Base-by-base conservation (phyloP, 768 basidiomycete genomes). In the Cystobasidium ongulense region DNA sequence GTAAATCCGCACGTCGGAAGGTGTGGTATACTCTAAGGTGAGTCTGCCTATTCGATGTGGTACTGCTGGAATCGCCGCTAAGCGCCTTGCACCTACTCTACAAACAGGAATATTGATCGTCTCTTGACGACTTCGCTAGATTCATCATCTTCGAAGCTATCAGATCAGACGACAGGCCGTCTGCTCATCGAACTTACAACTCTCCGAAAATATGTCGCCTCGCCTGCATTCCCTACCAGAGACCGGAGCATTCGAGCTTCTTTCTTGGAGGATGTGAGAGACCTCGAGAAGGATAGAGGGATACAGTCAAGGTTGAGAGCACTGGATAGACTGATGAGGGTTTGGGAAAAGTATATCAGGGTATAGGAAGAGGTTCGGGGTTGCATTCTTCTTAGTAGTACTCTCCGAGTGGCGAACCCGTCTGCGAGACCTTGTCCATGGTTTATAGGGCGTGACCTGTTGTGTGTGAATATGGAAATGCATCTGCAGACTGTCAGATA, bases 191-290 rank as follows among this genome's bases (percentile, higher is more conserved):
- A 89, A 0, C 83, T 90, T 53, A 85, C 87, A 0, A 86, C 85
- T 31, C 83, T 92, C 31, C 85, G 91, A 33, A 79, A 83, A 10
- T 91, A 87, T 77, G 90, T 86, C 1, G 84, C 87, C 53, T 89
- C 89, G 1, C 77, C 80, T 25, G 83, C 84, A 66, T 89, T 89
- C 41, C 78, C 74, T 18, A 52, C 50, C 50, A 62, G 25, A 15
- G 80, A 72, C 35, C 74, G 72, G 13, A 84, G 85, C 31, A 82
- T 89, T n/a, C 85, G 86, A 18, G 86, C 88, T 73, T 88, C 88
- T 0, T 95, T 96, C 81, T 81, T 98, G 75, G 88, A 90, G 66
- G 94, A 98, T 78, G 85, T 96, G 0, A 83, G 84, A 35, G 88
- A 92, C 80, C 61, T 72, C 18, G 71, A 72, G 57, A 41, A n/a